Conservation (phyloP, 164 flowering plant genomes). For the Dillenia suffruticosa region DNA sequence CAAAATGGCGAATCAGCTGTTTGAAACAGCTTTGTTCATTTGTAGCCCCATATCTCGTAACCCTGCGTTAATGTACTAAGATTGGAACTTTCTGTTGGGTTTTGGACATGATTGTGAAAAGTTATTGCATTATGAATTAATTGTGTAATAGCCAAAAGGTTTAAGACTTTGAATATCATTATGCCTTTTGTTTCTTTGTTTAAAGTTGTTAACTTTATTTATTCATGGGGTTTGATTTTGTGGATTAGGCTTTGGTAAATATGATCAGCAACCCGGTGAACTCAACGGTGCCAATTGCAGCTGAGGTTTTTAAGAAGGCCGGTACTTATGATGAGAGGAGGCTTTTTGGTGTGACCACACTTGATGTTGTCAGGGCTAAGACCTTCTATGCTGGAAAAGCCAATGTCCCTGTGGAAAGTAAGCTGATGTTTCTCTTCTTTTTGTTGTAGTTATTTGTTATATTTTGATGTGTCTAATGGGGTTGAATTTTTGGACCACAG, state of each 20-base stretch:
- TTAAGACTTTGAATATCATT: neutral
- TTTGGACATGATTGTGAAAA: too few relatives aligned
- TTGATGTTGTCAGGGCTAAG: slow-evolving; percentile 93
- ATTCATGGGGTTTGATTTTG: neutral
- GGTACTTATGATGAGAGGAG: slow-evolving; percentile 80
- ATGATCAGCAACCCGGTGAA: slow-evolving; percentile 99
- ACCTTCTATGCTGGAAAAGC: slow-evolving; percentile 96
- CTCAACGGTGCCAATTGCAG: slow-evolving; percentile 96
- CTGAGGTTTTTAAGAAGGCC: slow-evolving; percentile 91
- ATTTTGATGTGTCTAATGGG: neutral
- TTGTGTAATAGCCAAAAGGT: too few relatives aligned
- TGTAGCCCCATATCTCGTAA: too few relatives aligned
- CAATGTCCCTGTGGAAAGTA: slow-evolving; percentile 67
- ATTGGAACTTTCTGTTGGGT: too few relatives aligned
- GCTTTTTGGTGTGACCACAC: slow-evolving; percentile 93
- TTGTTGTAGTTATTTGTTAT: neutral
- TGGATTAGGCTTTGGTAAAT: slow-evolving; percentile 74
- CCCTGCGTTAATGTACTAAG: too few relatives aligned
- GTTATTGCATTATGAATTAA: too few relatives aligned
- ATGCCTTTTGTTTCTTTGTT: neutral
- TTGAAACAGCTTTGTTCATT: too few relatives aligned
- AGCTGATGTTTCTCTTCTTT: slow-evolving; percentile 4
- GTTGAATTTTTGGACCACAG: slow-evolving; percentile 31
- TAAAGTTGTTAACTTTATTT: neutral
- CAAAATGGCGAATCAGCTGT: too few relatives aligned